These are phyloP conservation scores for Fusarium verrucosum DNA, from an alignment of 2,329 filamentous ascomycete genomes.

Conservation along the genomic window DNA sequence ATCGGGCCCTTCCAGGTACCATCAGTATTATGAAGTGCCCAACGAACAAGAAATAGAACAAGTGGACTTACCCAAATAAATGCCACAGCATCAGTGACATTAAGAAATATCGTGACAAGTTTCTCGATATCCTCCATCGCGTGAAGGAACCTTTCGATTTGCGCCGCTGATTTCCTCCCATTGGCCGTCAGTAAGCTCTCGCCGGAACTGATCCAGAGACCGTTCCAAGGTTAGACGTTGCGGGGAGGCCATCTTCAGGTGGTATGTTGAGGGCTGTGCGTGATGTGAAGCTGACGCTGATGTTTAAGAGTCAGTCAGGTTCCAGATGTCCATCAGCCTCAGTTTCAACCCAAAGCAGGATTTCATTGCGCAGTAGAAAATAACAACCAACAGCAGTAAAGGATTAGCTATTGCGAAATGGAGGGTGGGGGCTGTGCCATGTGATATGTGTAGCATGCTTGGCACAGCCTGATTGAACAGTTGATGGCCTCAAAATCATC, in stretches of 20 bases:
- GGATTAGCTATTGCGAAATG: rapidly evolving
- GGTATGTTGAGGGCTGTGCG: rapidly evolving
- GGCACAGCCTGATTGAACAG: neutral
- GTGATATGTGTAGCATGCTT: too few species aligned
- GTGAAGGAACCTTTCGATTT: neutral
- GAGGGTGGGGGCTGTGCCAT: neutral
- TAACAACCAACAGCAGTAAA: neutral
- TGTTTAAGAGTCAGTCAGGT: rapidly evolving
- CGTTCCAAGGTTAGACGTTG: neutral
- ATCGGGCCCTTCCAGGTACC: neutral
- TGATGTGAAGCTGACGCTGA: rapidly evolving
- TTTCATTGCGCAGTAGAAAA: neutral
- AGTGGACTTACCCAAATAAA: constrained; percentile 3
- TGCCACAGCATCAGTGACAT: neutral
- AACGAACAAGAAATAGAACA: rapidly evolving
- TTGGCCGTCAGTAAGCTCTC: neutral
- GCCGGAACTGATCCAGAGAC: neutral
- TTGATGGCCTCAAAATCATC: rapidly evolving
- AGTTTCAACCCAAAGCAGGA: neutral
- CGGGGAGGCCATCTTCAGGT: neutral
- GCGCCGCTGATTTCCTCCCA: rapidly evolving
- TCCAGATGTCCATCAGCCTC: neutral
- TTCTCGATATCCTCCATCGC: neutral
- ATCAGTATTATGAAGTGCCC: rapidly evolving
- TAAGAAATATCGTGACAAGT: neutral